A percentile compares a stretch with the other conserved stretches of the same genome.
phyloP scores from a whole-genome alignment of 1,284 basidiomycete genomes.

The Microbotryum violaceum region DNA sequence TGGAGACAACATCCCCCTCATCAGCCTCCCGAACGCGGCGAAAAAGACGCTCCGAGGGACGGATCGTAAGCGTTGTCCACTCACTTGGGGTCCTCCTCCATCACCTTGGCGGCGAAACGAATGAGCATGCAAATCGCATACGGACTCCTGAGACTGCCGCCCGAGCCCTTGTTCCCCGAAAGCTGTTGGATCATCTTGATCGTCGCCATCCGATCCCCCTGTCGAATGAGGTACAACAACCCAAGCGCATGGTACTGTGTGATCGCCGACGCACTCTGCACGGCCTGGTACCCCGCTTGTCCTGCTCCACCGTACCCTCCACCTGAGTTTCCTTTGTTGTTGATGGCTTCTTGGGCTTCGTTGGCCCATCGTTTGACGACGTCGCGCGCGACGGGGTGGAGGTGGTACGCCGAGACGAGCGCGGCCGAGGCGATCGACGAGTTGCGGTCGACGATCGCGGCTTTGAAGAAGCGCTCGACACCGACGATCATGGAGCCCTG shows the following conservation, averaged over 20 bases:
- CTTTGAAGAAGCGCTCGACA: constrained; percentile 98
- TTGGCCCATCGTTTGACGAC: constrained; percentile 98
- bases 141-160: constrained; percentile 80
- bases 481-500: constrained; percentile 96
- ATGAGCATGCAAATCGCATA: constrained; percentile 99
- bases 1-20: background rate
- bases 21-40: background rate
- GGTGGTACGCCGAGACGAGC: constrained; percentile 91
- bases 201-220: constrained; percentile 97
- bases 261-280: constrained; percentile 81
- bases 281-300: constrained; percentile 57
- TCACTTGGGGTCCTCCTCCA: constrained; percentile 96
- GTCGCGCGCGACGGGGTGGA: constrained; percentile 85
- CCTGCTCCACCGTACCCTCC: constrained; percentile 48
- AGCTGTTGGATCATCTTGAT: constrained; percentile 97
- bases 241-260: constrained; percentile 97
- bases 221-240: constrained; percentile 85
- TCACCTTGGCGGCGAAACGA: constrained; percentile 91
- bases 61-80: constrained; percentile 36
- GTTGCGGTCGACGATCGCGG: constrained; percentile 95
- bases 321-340: constrained; percentile 73
- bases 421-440: constrained; percentile 93
- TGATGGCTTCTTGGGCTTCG: constrained; percentile 94
- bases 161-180: constrained; percentile 62
- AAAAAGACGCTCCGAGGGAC: too few relatives aligned